These are phyloP conservation scores for Moniliella sp. DNA, from an alignment of 1,284 basidiomycete species.

Conservation along the genomic window DNA sequence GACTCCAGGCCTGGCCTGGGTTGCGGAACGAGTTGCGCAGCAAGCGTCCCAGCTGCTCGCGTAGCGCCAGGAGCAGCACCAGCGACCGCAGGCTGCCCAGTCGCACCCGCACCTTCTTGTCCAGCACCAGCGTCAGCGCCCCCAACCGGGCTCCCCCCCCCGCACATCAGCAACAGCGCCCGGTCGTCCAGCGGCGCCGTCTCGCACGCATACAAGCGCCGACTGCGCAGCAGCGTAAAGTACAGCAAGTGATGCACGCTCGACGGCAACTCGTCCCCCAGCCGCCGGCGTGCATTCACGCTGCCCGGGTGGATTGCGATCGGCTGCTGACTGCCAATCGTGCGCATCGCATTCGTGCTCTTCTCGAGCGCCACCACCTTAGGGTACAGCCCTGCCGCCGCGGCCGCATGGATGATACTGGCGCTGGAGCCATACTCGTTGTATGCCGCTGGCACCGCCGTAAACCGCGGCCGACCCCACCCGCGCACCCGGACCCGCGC, in stretches of 20 bases:
- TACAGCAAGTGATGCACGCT: conserved; percentile 7
- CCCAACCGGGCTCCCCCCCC: conserved; percentile 55
- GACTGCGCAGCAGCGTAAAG: conserved; percentile 50
- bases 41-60: conserved; percentile 46
- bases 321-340: conserved; percentile 64
- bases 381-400: conserved; percentile 72
- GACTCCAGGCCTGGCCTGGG: conserved; percentile 4
- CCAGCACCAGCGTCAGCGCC: conserved; percentile 53
- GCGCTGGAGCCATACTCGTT: conserved; percentile 48
- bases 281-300: conserved; percentile 21
- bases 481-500: conserved; percentile 39
- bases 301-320: conserved; percentile 67
- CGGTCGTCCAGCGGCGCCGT: conserved; percentile 69
- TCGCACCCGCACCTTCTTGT: conserved; percentile 55
- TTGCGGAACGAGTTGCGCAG: conserved; percentile 40
- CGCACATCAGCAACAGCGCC: conserved; percentile 62
- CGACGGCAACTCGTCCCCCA: conserved; percentile 29
- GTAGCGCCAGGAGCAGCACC: conserved; percentile 59
- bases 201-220: conserved; percentile 83
- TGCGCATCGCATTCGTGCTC: conserved; percentile 45
- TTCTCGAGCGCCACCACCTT: conserved; percentile 59
- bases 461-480: conserved; percentile 47
- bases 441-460: conserved; percentile 46
- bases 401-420: conserved; percentile 54
- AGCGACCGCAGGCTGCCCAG: conserved; percentile 45